A percentile compares a stretch with the other conserved stretches of the same genome.
phyloP scores from a whole-genome alignment of 192 early-diverging fungal species.

The Umbelopsis isabellina region DNA sequence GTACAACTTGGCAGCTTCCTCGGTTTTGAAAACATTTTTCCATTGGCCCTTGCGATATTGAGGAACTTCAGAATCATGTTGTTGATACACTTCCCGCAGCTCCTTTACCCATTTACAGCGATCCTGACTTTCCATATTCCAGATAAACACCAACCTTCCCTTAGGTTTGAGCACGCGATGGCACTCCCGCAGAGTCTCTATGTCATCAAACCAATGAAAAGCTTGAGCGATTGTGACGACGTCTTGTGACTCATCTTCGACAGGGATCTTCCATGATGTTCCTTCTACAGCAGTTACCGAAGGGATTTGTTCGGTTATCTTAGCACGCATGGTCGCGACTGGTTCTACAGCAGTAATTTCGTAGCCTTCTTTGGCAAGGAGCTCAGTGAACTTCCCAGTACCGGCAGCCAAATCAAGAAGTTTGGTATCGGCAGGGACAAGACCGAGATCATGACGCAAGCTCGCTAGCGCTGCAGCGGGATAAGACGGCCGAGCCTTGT shows the following conservation, averaged over 20 bases:
- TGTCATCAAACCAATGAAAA: constrained; percentile 59
- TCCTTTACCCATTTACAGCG: constrained; percentile 31
- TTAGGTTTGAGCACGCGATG: constrained; percentile 46
- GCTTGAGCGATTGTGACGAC: constrained; percentile 48
- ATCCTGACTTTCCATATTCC: constrained; percentile 52
- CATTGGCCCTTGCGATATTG: constrained; percentile 51
- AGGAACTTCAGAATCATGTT: constrained; percentile 43
- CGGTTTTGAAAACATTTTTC: constrained; percentile 40
- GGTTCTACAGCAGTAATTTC: constrained; percentile 37
- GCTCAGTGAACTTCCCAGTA: constrained; percentile 37
- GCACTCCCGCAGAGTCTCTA: constrained; percentile 44
- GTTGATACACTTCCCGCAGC: constrained; percentile 46
- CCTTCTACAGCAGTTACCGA: constrained; percentile 27
- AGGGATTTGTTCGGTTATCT: constrained; percentile 24
- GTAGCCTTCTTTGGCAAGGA: constrained; percentile 12
- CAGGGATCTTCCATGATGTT: constrained; percentile 39
- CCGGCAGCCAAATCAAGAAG: constrained; percentile 37
- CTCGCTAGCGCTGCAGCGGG: constrained; percentile 13
- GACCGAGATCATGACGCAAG: background rate
- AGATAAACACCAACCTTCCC: constrained; percentile 41
- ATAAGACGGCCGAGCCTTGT: constrained; percentile 33
- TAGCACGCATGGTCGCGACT: constrained; percentile 28
- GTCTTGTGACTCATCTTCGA: constrained; percentile 31
- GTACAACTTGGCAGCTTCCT: constrained; percentile 32
- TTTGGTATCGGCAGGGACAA: constrained; percentile 14